Percentiles rank a stretch among this genome's conserved stretches.
Evolutionary conservation across 1,139 yeast genomes (phyloP).

Genomic region (Pichiaceae sp.): DNA sequence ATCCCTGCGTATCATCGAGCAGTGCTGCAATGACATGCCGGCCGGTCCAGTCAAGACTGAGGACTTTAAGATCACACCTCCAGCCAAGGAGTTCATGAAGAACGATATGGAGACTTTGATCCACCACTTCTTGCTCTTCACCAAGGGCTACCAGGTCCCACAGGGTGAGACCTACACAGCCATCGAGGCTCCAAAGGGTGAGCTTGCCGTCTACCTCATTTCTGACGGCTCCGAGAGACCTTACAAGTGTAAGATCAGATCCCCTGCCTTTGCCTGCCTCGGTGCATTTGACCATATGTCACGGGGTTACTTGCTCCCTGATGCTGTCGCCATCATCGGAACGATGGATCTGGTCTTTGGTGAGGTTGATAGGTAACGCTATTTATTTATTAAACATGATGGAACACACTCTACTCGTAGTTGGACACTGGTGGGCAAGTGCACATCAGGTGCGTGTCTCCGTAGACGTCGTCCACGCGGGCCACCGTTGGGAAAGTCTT

Average conservation of each 20-base stretch:
- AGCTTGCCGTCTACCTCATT: conserved; percentile 86
- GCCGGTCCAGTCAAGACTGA: conserved; percentile 90
- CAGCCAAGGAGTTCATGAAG: conserved; percentile 76
- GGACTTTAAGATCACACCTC: conserved; percentile 80
- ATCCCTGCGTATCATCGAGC: conserved; percentile 80
- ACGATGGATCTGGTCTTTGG: conserved; percentile 94
- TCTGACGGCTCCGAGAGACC: conserved; percentile 90
- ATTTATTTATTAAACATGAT: conserved; percentile 6
- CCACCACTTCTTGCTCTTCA: conserved; percentile 80
- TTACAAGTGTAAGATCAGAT: conserved; percentile 86
- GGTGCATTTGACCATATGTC: conserved; percentile 84
- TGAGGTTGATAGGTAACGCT: conserved; percentile 73
- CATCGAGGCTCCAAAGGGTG: conserved; percentile 94
- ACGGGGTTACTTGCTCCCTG: conserved; percentile 83
- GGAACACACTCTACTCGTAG: conserved; percentile 1
- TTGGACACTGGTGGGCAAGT: conserved; percentile 68
- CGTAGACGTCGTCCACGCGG: conserved; percentile 87
- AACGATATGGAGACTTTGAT: conserved; percentile 91
- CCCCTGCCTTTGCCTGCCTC: conserved; percentile 87
- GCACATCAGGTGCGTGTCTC: conserved; percentile 88
- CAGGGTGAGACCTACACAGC: conserved; percentile 89
- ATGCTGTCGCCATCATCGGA: conserved; percentile 90
- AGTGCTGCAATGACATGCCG: conserved; percentile 87
- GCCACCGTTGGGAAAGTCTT: conserved; percentile 96
- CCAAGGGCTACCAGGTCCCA: conserved; percentile 86